Evolutionary conservation across 176 grass and related monocot genomes (phyloP).

Genomic region (Zoysia pacifica): DNA sequence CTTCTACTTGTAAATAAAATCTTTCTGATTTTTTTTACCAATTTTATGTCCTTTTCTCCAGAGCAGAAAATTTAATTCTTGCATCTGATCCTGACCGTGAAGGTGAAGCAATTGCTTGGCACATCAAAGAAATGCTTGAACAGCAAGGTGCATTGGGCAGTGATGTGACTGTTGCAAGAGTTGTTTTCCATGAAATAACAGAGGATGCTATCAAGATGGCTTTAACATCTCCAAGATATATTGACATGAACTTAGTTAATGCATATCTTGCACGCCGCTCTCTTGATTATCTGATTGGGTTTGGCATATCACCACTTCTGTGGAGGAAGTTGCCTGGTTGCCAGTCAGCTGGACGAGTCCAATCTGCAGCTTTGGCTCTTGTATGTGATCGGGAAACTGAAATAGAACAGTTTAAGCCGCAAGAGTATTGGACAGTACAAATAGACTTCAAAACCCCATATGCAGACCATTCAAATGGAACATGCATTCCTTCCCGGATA

Average conservation of each 20-base stretch:
- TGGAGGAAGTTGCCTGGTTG: conserved; percentile 98
- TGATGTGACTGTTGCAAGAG: conserved; percentile 69
- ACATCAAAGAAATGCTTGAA: conserved; percentile 94
- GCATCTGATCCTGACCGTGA: conserved; percentile 99
- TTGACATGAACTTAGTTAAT: conserved; percentile 95
- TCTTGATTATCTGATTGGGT: conserved; percentile 97
- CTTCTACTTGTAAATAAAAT: conserved; percentile 30
- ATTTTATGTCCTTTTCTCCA: conserved; percentile 38
- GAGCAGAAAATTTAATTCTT: conserved; percentile 92
- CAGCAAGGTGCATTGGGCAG: conserved; percentile 74
- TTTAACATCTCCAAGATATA: conserved; percentile 65
- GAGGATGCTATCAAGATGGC: conserved; percentile 70
- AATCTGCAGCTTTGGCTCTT: conserved; percentile 90
- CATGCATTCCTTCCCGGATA: conserved; percentile 58
- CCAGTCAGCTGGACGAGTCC: conserved; percentile 89
- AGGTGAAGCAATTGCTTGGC: conserved; percentile 98
- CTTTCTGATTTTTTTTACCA: conserved; percentile 30
- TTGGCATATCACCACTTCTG: conserved; percentile 90
- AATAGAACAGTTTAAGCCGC: conserved; percentile 74
- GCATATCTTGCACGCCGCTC: conserved; percentile 93
- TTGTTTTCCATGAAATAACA: conserved; percentile 96
- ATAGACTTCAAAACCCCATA: conserved; percentile 49
- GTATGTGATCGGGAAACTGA: conserved; percentile 89
- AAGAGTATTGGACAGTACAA: conserved; percentile 86
- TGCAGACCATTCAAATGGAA: conserved; percentile 43